Conservation (phyloP, 371 early-diverging fungal genomes). For the Mortierella sp. region DNA sequence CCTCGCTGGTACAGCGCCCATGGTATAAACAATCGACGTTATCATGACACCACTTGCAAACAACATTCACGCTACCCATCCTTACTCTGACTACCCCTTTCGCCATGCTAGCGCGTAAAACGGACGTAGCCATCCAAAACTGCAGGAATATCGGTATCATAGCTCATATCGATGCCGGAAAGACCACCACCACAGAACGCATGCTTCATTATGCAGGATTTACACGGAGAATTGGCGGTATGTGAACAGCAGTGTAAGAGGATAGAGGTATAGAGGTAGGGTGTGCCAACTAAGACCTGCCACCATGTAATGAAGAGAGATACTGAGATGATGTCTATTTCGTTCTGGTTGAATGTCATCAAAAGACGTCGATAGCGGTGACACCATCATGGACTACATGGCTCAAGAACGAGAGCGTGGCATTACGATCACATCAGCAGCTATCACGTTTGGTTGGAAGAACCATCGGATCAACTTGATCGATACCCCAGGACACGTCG, state of each 20-base stretch:
- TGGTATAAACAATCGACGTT: conserved; percentile 13
- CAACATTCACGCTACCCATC: too few relatives aligned
- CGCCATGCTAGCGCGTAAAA: conserved; percentile 32
- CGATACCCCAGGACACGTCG: conserved; percentile 94
- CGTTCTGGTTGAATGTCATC: too few relatives aligned
- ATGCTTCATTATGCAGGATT: conserved; percentile 97
- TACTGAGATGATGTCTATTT: too few relatives aligned
- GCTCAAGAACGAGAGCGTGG: conserved; percentile 97
- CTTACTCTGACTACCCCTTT: neutral
- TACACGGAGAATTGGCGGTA: too few relatives aligned
- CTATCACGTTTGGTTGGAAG: conserved; percentile 85
- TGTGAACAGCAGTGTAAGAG: too few relatives aligned
- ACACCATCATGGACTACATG: conserved; percentile 99
- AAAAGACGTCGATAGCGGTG: conserved; percentile 97
- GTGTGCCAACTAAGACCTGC: too few relatives aligned
- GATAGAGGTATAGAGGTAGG: too few relatives aligned
- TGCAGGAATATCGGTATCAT: conserved; percentile 97
- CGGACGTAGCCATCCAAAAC: conserved; percentile 64
- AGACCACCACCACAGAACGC: conserved; percentile 98
- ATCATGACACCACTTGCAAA: neutral
- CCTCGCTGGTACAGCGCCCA: conserved; percentile 47
- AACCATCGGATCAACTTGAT: conserved; percentile 89
- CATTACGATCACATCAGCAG: conserved; percentile 92
- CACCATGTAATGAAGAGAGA: too few relatives aligned
- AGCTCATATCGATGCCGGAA: conserved; percentile 99